phyloP scores from a whole-genome alignment of 208 protist species.

The Blastocrithidia nonstop region DNA sequence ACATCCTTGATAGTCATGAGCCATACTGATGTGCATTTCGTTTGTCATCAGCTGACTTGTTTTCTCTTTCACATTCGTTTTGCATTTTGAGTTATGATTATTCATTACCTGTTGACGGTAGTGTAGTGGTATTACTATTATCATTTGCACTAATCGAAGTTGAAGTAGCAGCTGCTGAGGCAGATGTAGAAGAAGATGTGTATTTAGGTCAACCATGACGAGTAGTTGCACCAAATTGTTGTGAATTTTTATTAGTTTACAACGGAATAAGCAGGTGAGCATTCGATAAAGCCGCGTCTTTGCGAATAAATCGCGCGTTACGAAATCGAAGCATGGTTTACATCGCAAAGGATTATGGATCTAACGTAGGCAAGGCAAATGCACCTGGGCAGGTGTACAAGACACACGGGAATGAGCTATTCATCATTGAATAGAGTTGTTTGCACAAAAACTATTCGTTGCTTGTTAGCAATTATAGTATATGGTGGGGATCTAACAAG shows the following conservation, averaged over 20 bases:
- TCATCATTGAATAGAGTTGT: not conserved
- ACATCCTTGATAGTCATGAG: not conserved
- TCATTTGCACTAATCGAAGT: too few species aligned
- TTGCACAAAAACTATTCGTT: not conserved
- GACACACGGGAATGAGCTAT: not conserved
- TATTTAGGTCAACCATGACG: too few species aligned
- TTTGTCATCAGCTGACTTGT: too few species aligned
- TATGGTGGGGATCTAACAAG: not conserved
- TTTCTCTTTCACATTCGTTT: too few species aligned
- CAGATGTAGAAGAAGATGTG: too few species aligned
- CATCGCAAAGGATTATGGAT: constrained; percentile 50
- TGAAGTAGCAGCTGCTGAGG: too few species aligned
- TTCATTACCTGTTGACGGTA: too few species aligned
- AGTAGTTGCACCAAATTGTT: too few species aligned
- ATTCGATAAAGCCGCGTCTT: constrained; percentile 13
- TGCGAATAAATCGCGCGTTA: constrained; percentile 18
- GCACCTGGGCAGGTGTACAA: constrained; percentile 13
- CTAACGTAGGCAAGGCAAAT: constrained; percentile 44
- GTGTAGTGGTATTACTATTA: too few species aligned
- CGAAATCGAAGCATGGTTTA: constrained; percentile 51
- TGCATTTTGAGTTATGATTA: too few species aligned
- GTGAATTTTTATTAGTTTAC: not conserved
- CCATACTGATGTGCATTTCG: too few species aligned
- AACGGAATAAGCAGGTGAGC: constrained; percentile 13
- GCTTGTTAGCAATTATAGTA: not conserved